Base-by-base conservation (phyloP, 805 yeast species). In the Jamesozyma gamospora region DNA sequence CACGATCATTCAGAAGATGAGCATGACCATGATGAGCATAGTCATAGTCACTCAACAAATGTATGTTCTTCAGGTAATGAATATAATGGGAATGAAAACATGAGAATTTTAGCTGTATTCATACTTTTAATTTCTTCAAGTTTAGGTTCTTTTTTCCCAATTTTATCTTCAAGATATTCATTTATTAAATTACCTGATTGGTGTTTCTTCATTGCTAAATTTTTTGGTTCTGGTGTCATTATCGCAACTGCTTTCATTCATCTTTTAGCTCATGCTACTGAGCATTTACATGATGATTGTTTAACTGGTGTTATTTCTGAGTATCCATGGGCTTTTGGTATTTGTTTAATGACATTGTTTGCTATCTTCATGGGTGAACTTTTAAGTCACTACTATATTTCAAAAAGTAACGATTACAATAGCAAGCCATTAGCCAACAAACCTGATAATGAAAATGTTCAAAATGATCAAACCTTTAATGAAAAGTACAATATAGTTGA, bases 151-250 rank as follows among this genome's bases (percentile, higher is more conserved):
- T 73, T 72, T 44, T 72, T 79, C 59, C 86, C 86, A 2, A 57
- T 79, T 2, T 55, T 79, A 28, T 69, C 82, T 0, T 75, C 82
- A 6, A 65, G 65, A 44, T 74, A 72, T 49, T 75, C 83, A 0
- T 70, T 70, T 48, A 66, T 80, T 33, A 64, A 75, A 45, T 49
- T 79, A 43, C 86, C 86, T 1, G 51, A 68, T 12, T 70, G 75
- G 74, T 70, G 76, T 46, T 80, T 79, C 60, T 78, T 79, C 54
- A 56, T 77, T 35, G 77, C 83, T 36, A 82, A 80, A 52, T 82
- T 71, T 60, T 83, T 83, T 55, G 94, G 94, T 44, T 79, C 88
- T 3, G 94, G 94, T 40, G 90, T 83, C 36, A 83, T 83, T 52
- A 70, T 83, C 11, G 83, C 90, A 12, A 83, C 94, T 1, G 84